Conservation (phyloP, 23 red algal species). For the Cyanidioschyzon merolae region DNA sequence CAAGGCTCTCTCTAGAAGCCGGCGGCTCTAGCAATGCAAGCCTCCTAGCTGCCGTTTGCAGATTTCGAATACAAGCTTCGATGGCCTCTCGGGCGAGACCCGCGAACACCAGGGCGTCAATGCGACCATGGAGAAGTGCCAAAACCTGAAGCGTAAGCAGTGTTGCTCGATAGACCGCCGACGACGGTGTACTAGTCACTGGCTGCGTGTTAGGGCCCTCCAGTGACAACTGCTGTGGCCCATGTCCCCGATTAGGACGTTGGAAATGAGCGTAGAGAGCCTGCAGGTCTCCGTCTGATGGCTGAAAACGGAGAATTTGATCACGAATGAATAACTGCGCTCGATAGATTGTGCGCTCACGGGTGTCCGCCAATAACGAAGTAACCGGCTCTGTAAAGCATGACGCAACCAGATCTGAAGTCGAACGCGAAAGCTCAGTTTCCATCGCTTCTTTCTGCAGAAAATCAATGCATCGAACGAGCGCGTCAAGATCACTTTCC, state of each 20-base stretch:
- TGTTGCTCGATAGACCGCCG: slow-evolving; percentile 53
- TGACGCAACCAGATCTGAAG: slow-evolving; percentile 27
- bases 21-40: slow-evolving; percentile 33
- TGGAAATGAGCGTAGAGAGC: slow-evolving; percentile 29
- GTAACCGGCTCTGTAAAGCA: slow-evolving; percentile 32
- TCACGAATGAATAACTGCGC: slow-evolving; percentile 70
- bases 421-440: slow-evolving; percentile 33
- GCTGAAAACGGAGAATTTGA: slow-evolving; percentile 50
- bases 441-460: slow-evolving; percentile 55
- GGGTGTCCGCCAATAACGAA: slow-evolving; percentile 63
- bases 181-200: background rate
- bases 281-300: slow-evolving; percentile 42
- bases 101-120: slow-evolving; percentile 69
- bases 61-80: slow-evolving; percentile 52
- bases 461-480: slow-evolving; percentile 66
- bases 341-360: slow-evolving; percentile 81
- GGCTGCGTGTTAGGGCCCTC: background rate
- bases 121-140: slow-evolving; percentile 74
- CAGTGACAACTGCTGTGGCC: no score
- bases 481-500: slow-evolving; percentile 56
- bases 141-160: slow-evolving; percentile 63
- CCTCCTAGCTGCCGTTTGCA: slow-evolving; percentile 37
- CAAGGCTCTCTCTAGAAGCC: slow-evolving; percentile 5
- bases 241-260: background rate
- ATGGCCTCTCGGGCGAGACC: slow-evolving; percentile 83